Base-by-base conservation (phyloP, 2,329 filamentous ascomycete species). In the Fusarium abutilonis region DNA sequence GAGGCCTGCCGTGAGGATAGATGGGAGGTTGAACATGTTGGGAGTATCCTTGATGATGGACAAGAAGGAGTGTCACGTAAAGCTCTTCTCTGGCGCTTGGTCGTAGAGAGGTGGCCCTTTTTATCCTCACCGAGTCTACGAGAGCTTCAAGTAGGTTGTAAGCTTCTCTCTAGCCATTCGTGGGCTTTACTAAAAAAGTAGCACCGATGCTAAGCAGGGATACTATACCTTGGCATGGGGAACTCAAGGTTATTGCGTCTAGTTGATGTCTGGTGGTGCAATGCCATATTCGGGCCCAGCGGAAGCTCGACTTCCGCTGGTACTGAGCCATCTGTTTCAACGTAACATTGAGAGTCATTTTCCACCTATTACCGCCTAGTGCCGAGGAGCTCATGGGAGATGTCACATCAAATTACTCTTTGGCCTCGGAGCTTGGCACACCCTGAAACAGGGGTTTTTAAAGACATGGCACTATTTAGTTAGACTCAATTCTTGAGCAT, bases 1-100 rank as follows among this genome's bases (percentile, higher is more conserved):
- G 14, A 83, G 72, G 38, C 74, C 74, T 23, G 76, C 70, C 10
- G 80, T 71, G 48, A 82, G 41, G 42, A 78, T 46, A 28, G 70
- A 71, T 45, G 76, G 64, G 17, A 64, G 46, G 26, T 72, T 69
- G 29, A 74, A 56, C 78, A 81, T 80, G 21, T 21, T 29, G 15
- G 26, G 6, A n/a, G n/a, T 17, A 9, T 19, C 6, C 32, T 52
- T 3, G 14, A 14, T 10, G 13, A 8, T 28, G 36, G 10, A 14
- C 4, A 15, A 34, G 15, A 31, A 15, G 13, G 4, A 23, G 4
- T 46, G 9, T 15, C 36, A 21, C 1, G 3, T 2, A 8, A 5
- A 9, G 5, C 4, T 13, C 9, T 0, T 17, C 11, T 4, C 31
- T 14, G 13, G 10, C 10, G 5, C 1, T 13, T 6, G 4, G 2